Conservation (phyloP, 371 early-diverging fungal genomes). For the Gilbertella persicaria region DNA sequence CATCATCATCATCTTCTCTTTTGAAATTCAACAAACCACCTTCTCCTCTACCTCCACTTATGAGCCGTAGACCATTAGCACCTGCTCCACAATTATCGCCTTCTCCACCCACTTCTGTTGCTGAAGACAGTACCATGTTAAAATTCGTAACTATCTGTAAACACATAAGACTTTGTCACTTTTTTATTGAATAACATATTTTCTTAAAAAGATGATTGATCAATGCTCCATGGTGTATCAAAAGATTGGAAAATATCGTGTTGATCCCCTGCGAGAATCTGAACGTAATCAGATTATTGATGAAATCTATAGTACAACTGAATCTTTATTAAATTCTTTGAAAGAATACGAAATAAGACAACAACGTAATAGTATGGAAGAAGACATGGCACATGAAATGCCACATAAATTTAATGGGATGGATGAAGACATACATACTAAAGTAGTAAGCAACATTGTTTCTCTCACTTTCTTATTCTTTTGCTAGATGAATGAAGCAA, state of each 20-base stretch:
- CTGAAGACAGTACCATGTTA: neutral
- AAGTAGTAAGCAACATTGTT: neutral
- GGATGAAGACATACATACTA: neutral
- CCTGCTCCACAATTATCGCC: neutral
- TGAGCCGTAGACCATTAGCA: neutral
- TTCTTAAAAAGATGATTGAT: slow-evolving; percentile 12
- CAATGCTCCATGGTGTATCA: slow-evolving; percentile 20
- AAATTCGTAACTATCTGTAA: neutral
- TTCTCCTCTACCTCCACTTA: neutral
- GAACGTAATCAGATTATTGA: slow-evolving; percentile 24
- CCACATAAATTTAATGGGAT: neutral
- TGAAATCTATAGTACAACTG: slow-evolving; percentile 17
- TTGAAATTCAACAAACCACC: neutral
- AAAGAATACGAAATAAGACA: neutral
- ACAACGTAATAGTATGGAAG: neutral
- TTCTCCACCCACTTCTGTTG: neutral
- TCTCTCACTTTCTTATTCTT: neutral
- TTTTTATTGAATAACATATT: too few species aligned
- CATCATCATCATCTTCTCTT: neutral
- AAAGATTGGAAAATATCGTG: slow-evolving; percentile 21
- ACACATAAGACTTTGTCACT: neutral
- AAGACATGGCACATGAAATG: too few species aligned
- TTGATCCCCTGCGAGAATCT: slow-evolving; percentile 21
- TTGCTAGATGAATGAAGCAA: neutral
- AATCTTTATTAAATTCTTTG: slow-evolving; percentile 10